phyloP scores from a whole-genome alignment of 257 asterid species.

The Handroanthus guayacan region DNA sequence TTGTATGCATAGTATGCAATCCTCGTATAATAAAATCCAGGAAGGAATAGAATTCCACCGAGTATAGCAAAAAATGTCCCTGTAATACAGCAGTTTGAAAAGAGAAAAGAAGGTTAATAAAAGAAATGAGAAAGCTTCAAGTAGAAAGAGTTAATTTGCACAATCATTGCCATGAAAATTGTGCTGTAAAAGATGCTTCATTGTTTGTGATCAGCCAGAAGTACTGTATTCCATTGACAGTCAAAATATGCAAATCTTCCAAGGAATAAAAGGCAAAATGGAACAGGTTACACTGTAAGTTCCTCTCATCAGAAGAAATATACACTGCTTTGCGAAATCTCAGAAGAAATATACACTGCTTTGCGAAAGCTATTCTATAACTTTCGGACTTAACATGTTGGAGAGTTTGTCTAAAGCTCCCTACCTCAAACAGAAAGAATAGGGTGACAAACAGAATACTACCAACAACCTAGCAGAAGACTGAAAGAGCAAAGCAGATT shows the following conservation, averaged over 20 bases:
- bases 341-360: background rate
- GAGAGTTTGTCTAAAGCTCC: background rate
- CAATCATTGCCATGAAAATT: background rate
- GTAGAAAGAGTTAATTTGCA: background rate
- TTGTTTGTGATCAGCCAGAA: background rate
- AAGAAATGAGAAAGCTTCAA: background rate
- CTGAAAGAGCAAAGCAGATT: slow-evolving; percentile 2
- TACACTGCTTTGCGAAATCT: background rate
- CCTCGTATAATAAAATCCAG: slow-evolving; percentile 93
- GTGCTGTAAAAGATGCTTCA: background rate
- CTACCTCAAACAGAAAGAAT: slow-evolving; percentile 17
- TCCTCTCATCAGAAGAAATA: background rate
- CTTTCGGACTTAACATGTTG: background rate
- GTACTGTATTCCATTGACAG: background rate
- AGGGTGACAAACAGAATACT: background rate
- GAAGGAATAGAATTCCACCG: slow-evolving; percentile 86
- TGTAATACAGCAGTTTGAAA: slow-evolving; percentile 39
- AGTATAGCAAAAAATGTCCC: slow-evolving; percentile 85
- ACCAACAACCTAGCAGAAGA: background rate
- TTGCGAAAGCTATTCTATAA: background rate
- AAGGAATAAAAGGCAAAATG: background rate
- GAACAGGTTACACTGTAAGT: background rate
- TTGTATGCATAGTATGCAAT: slow-evolving; percentile 96
- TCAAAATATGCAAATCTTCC: background rate
- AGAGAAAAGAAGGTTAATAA: background rate